Conservation (phyloP, 129 eudicot genomes). For the Lactuca saligna region DNA sequence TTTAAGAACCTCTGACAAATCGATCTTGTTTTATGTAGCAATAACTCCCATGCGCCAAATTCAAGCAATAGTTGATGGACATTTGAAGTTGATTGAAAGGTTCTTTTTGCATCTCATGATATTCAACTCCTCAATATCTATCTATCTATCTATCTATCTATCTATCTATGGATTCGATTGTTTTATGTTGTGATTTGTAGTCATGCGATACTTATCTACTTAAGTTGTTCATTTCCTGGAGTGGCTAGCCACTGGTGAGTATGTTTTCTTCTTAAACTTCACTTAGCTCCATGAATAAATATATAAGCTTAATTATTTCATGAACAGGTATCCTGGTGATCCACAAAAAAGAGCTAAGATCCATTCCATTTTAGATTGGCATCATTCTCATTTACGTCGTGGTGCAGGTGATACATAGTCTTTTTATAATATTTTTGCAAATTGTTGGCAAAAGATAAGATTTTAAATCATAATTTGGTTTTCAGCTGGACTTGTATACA, state of each 20-base stretch:
- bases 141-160: too few species aligned
- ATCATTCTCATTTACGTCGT: conserved; percentile 68
- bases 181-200: too few species aligned
- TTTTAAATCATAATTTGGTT: too few species aligned
- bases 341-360: conserved; percentile 58
- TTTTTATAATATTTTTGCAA: not conserved
- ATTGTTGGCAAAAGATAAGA: too few species aligned
- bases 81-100: conserved; percentile 83
- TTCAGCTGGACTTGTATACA: conserved; percentile 48
- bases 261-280: not conserved
- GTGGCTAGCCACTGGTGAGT: conserved; percentile 55
- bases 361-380: conserved; percentile 92
- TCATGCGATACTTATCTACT: conserved; percentile 9
- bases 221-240: conserved; percentile 21
- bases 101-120: conserved; percentile 12
- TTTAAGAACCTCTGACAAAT: too few species aligned
- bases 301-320: not conserved
- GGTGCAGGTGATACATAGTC: conserved; percentile 55
- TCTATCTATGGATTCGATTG: too few species aligned
- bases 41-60: conserved; percentile 67
- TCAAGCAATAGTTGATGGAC: conserved; percentile 77
- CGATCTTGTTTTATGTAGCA: conserved; percentile 38
- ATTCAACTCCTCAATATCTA: too few species aligned
- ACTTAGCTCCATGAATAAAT: not conserved
- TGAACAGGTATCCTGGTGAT: conserved; percentile 83